phyloP scores from a whole-genome alignment of 257 asterid species.

The Solanum rostratum region DNA sequence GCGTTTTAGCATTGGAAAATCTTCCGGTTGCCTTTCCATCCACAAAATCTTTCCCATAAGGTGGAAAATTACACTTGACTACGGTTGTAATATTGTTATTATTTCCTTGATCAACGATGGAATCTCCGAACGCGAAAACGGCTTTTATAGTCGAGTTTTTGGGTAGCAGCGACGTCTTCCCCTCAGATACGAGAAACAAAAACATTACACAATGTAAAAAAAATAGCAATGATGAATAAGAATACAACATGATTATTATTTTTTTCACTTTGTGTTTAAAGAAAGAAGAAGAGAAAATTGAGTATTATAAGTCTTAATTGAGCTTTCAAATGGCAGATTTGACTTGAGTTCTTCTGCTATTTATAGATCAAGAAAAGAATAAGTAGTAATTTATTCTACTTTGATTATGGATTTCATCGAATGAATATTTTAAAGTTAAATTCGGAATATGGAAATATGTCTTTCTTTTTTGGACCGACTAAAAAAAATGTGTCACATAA shows the following conservation, averaged over 20 bases:
- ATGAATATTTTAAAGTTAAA: no score
- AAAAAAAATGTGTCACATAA: no score
- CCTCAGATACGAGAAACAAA: not conserved
- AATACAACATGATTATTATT: not conserved
- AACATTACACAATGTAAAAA: not conserved
- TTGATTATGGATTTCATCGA: no score
- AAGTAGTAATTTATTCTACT: no score
- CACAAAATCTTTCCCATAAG: slow-evolving; percentile 51
- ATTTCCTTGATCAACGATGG: slow-evolving; percentile 58
- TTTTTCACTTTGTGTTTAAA: not conserved
- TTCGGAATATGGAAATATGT: no score
- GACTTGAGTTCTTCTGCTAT: not conserved
- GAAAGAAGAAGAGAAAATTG: not conserved
- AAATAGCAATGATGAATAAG: not conserved
- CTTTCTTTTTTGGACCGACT: no score
- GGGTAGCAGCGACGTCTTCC: slow-evolving; percentile 1
- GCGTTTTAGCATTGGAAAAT: slow-evolving; percentile 32
- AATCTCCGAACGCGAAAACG: slow-evolving; percentile 43
- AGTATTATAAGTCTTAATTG: not conserved
- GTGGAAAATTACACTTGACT: slow-evolving; percentile 31
- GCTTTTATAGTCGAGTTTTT: slow-evolving; percentile 25
- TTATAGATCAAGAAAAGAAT: not conserved
- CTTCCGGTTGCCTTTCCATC: slow-evolving; percentile 57
- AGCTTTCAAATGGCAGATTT: not conserved
- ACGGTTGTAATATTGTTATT: slow-evolving; percentile 35